phyloP scores from a whole-genome alignment of 2,329 filamentous ascomycete species.

The Metarhizium rileyi region DNA sequence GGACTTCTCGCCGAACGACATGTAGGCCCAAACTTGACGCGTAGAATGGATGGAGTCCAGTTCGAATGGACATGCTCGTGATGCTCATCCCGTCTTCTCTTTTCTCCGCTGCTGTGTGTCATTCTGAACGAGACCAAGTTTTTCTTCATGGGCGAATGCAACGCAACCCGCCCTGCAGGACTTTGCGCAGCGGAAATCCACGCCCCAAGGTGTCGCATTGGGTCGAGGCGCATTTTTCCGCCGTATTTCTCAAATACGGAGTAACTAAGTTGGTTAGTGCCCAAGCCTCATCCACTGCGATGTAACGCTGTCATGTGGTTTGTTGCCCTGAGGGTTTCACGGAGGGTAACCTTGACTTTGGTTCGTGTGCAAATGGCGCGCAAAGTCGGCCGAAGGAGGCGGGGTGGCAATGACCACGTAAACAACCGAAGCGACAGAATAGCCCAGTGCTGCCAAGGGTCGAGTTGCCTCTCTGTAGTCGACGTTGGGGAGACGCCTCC shows the following conservation, averaged over 20 bases:
- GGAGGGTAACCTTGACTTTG: neutral
- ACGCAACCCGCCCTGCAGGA: neutral
- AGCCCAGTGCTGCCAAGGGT: too few relatives aligned
- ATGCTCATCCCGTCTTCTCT: neutral
- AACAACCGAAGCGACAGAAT: too few relatives aligned
- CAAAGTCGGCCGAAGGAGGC: too few relatives aligned
- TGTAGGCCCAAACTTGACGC: too few relatives aligned
- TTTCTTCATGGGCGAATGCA: neutral
- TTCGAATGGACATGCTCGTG: too few relatives aligned
- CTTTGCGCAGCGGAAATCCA: neutral
- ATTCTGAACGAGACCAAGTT: neutral
- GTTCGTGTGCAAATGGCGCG: neutral
- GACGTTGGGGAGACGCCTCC: too few relatives aligned
- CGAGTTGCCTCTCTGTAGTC: too few relatives aligned
- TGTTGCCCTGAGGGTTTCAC: neutral
- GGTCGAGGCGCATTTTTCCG: neutral
- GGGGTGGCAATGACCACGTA: too few relatives aligned
- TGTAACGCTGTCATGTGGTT: neutral
- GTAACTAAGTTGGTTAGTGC: neutral
- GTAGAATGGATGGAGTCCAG: too few relatives aligned
- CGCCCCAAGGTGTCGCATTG: neutral
- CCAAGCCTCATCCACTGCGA: neutral
- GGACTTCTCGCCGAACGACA: too few relatives aligned
- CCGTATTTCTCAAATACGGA: too few relatives aligned
- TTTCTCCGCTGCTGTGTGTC: neutral